phyloP scores from a whole-genome alignment of 2,329 filamentous ascomycete species.

The Venturiaceae sp. region DNA sequence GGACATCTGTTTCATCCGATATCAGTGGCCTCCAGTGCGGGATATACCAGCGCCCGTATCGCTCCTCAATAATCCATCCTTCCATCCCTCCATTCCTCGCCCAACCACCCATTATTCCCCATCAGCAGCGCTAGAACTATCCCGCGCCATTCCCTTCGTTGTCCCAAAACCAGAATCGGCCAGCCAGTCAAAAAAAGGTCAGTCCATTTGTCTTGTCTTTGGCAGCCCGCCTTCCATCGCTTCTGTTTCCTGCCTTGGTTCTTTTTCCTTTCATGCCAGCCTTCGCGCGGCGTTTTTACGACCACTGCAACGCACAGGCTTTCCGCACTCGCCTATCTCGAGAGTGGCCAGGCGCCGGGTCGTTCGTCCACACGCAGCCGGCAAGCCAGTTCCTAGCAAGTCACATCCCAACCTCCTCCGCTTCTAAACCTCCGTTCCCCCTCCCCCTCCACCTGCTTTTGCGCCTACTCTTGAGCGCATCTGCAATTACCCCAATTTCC shows the following conservation, averaged over 20 bases:
- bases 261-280: not conserved
- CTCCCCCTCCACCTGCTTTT: slow-evolving; percentile 3
- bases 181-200: not conserved
- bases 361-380: not conserved
- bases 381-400: slow-evolving; percentile 19
- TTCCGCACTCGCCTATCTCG: slow-evolving; percentile 29
- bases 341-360: slow-evolving; percentile 18
- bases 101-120: not conserved
- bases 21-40: not conserved
- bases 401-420: slow-evolving; percentile 31
- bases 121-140: not conserved
- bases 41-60: not conserved
- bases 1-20: not conserved
- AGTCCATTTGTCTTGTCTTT: not conserved
- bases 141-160: not conserved
- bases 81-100: not conserved
- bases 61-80: not conserved
- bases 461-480: slow-evolving; percentile 8
- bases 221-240: not conserved
- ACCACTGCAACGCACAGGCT: slow-evolving; percentile 3
- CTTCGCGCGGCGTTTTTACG: not conserved
- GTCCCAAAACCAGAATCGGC: not conserved
- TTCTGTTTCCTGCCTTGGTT: not conserved
- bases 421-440: slow-evolving; percentile 11
- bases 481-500: slow-evolving; percentile 23